These are phyloP conservation scores for Aspergillus jensenii DNA, from an alignment of 2,329 filamentous ascomycete species.

Conservation along the genomic window DNA sequence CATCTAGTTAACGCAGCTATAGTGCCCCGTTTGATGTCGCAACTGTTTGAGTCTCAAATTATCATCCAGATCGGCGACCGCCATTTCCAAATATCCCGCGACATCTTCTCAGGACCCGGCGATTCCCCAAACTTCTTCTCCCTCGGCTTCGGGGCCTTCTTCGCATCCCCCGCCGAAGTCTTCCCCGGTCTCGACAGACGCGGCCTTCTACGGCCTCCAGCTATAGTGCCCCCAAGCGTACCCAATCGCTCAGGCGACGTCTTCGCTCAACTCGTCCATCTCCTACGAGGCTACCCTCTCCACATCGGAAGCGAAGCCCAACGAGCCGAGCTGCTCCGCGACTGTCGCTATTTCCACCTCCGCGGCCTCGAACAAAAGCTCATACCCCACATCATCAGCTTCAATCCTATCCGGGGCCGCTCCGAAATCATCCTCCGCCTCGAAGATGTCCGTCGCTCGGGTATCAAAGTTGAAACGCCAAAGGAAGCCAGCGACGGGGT, in stretches of 20 bases:
- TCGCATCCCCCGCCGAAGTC: slow-evolving; percentile 73
- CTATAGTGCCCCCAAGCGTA: slow-evolving; percentile 78
- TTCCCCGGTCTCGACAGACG: slow-evolving; percentile 83
- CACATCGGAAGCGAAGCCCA: slow-evolving; percentile 74
- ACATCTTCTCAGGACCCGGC: slow-evolving; percentile 79
- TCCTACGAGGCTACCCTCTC: slow-evolving; percentile 81
- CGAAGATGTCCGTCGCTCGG: slow-evolving; percentile 85
- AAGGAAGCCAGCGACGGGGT: slow-evolving; percentile 39
- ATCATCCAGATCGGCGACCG: slow-evolving; percentile 82
- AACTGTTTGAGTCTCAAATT: slow-evolving; percentile 87
- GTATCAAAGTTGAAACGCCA: slow-evolving; percentile 61
- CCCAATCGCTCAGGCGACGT: slow-evolving; percentile 78
- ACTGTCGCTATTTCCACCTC: slow-evolving; percentile 91
- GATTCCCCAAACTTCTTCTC: slow-evolving; percentile 97
- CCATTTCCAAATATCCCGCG: slow-evolving; percentile 86
- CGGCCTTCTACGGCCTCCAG: slow-evolving; percentile 78
- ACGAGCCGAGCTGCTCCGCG: slow-evolving; percentile 72
- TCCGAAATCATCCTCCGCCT: slow-evolving; percentile 77
- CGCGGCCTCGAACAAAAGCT: slow-evolving; percentile 87
- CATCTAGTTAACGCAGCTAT: slow-evolving; percentile 1
- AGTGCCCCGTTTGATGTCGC: slow-evolving; percentile 87
- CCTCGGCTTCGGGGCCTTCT: slow-evolving; percentile 84
- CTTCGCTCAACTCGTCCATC: slow-evolving; percentile 77
- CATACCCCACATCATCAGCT: slow-evolving; percentile 72
- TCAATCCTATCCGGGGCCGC: slow-evolving; percentile 67